Evolutionary conservation across 495 filamentous ascomycete species (phyloP), one percentile per base, ranked within the genome.

Genomic region (Pseudomonodictys pantanalensis): DNA sequence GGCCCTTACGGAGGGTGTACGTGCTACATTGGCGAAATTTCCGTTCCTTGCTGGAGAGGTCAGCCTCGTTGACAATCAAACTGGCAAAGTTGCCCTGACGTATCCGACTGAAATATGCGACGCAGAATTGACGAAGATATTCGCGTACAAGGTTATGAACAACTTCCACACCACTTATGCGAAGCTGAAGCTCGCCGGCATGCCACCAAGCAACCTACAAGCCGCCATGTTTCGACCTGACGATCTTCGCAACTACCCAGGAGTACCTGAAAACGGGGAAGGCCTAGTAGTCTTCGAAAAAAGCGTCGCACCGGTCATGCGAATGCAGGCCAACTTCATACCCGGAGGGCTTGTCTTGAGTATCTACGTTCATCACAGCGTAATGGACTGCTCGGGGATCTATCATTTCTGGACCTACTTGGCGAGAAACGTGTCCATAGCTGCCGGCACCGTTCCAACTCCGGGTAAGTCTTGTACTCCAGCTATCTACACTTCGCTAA

Each of bases 11-110:
- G 38, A 30, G 5, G 60, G 54, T 11, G 26, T 64, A 12, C 49
- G 32, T n/a, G 49, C 18, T 7, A 51, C 55, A 38, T 25, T 64
- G 0, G 30, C 7, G 2, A 5, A 30, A 2, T 33, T 52, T 17
- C 60, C 60, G 12, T 64, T 25, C 54, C 41, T 64, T 17, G 60
- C 60, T 41, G 60, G 60, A 3, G 49, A 26, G 10, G 23, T 58
- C 24, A 35, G 60, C 9, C 60, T 30, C 5, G 54, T 17, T 9
- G 52, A 52, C 30, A 1, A 17, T 2, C 15, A 58, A 30, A 52
- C 52, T 0, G 53, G 53, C 12, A 53, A 23, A 44, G 32, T 64
- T 10, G 12, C 38, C 41, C 42, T 64, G n/a, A 39, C 1, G 5
- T 64, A 58, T 22, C 55, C 60, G 10, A 20, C 3, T 9, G 25